Evolutionary conservation across 2,329 filamentous ascomycete species (phyloP), one percentile per base, ranked within the genome.

Genomic region (Alternaria incomplexa): DNA sequence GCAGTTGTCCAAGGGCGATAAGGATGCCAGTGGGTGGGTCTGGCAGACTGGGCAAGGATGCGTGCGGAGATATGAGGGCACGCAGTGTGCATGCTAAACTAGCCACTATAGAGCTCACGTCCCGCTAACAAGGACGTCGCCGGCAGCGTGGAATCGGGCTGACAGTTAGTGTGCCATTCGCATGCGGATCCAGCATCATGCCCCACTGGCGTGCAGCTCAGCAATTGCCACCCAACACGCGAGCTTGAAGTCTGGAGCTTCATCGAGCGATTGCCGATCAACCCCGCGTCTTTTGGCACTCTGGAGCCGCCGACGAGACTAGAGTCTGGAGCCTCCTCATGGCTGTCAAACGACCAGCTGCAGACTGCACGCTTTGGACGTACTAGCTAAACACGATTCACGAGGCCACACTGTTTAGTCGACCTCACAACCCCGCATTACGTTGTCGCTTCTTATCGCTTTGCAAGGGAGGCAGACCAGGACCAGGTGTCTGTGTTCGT

Each of bases 111-210:
- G 20, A 7, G 30, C 32, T 6, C 48, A 23, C 36, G 48, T 23
- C 28, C 28, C 48, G 48, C 48, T 52, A 52, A 23, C 48, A 52
- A 52, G 48, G 28, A 30, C 54, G 64, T 44, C 45, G 63, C 65
- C 71, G 68, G 62, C 70, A 67, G 69, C 69, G 67, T 73, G 71
- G 71, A 72, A 70, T 61, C 69, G 67, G 71, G 69, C 70, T 70
- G 70, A 43, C 65, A 58, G 11, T 23, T 68, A 70, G 70, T 67
- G 59, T 58, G 63, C 66, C 65, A 62, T 62, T 72, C 47, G 67
- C 66, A 69, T 68, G 68, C 64, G 65, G 61, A 68, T 69, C 67
- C 57, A 65, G 63, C 64, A 65, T 50, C 56, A 22, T 26, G 62
- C 50, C 70, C 70, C 69, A 68, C 70, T 40, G 47, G 17, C 57